Percentiles rank a stretch among this genome's conserved stretches.
These are phyloP conservation scores for Colletotrichum salicis DNA, from an alignment of 2,329 filamentous ascomycete species.

Conservation along the genomic window DNA sequence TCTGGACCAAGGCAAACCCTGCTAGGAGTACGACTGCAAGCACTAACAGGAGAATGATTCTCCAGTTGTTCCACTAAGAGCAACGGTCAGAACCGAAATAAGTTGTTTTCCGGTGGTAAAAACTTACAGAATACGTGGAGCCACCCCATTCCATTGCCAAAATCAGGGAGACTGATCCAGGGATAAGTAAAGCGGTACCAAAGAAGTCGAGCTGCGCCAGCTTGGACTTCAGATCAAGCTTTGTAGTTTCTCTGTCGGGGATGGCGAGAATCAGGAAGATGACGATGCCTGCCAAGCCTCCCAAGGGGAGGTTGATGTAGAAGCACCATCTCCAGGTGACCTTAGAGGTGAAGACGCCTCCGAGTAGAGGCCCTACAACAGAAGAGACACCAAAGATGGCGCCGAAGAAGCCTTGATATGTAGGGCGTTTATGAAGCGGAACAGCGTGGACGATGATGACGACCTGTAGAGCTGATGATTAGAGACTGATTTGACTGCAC, in stretches of 20 bases:
- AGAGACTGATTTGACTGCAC: no score
- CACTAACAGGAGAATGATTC: conserved; percentile 56
- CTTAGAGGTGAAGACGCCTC: conserved; percentile 41
- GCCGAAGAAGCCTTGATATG: conserved; percentile 45
- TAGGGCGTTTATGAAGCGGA: conserved; percentile 51
- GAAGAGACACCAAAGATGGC: conserved; percentile 55
- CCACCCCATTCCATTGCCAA: conserved; percentile 61
- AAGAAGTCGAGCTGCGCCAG: conserved; percentile 41
- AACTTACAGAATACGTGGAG: conserved; percentile 40
- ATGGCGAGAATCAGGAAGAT: conserved; percentile 39
- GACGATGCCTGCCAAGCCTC: conserved; percentile 42
- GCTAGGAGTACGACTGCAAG: conserved; percentile 58
- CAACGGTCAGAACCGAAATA: neutral
- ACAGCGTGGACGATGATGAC: conserved; percentile 43
- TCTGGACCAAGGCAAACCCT: conserved; percentile 55
- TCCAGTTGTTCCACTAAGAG: conserved; percentile 51
- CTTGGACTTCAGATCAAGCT: conserved; percentile 38
- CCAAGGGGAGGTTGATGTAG: conserved; percentile 47
- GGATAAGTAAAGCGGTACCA: conserved; percentile 27
- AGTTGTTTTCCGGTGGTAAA: neutral
- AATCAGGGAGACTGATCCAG: conserved; percentile 53
- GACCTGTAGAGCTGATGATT: conserved; percentile 51
- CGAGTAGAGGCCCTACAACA: conserved; percentile 40
- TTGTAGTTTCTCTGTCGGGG: conserved; percentile 26
- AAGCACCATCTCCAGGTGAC: conserved; percentile 51